These are phyloP conservation scores for Chamaecrista fasciculata DNA, from an alignment of 306 rosid genomes.

Conservation along the genomic window DNA sequence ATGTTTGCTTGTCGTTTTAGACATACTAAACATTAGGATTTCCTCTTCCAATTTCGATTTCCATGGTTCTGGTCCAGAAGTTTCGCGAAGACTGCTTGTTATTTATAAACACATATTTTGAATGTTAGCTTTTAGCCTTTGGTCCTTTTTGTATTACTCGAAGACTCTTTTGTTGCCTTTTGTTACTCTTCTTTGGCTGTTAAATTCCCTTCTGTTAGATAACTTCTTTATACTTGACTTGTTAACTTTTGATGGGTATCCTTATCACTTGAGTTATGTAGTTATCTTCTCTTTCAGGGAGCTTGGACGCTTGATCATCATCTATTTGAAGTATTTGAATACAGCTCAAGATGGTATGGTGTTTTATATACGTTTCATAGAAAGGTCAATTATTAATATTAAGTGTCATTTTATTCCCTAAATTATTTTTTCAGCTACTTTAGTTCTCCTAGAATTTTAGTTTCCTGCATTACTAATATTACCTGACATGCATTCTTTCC, in stretches of 20 bases:
- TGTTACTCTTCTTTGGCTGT: neutral
- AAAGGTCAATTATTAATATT: neutral
- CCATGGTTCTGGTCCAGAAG: neutral
- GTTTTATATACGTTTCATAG: neutral
- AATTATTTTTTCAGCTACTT: neutral
- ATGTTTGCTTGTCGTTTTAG: neutral
- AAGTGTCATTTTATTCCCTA: neutral
- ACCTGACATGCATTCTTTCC: neutral
- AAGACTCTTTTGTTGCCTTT: neutral
- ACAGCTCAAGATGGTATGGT: constrained; percentile 39
- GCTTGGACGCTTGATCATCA: constrained; percentile 25
- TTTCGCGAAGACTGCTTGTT: neutral
- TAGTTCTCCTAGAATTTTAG: neutral
- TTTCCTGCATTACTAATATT: constrained; percentile 2
- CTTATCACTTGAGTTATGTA: neutral
- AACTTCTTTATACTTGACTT: neutral
- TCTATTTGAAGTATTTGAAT: constrained; percentile 6
- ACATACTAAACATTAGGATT: constrained; percentile 6
- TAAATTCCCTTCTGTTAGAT: neutral
- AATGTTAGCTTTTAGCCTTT: neutral
- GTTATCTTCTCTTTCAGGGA: constrained; percentile 35
- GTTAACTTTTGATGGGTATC: neutral
- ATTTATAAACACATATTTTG: neutral
- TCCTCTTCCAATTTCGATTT: constrained; percentile 6
- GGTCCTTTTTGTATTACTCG: neutral